Base-by-base conservation (phyloP, 257 asterid genomes). In the Perilla frutescens region DNA sequence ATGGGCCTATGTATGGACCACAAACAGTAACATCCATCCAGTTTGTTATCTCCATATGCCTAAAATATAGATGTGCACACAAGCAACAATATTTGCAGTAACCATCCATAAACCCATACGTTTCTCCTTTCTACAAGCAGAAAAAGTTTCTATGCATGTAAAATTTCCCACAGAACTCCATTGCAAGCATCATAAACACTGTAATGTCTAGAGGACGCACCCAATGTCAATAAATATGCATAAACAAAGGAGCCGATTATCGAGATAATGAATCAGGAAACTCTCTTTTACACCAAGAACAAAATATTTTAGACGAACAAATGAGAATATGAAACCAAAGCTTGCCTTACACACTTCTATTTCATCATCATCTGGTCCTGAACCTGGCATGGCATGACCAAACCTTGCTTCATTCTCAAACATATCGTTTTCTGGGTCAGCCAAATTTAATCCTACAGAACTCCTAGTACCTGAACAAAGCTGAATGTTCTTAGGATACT, bases 281-380 rank as follows among this genome's bases (percentile, higher is more conserved):
- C 12, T 74, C 53, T 41, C 59, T 51, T 47, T 66, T 55, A 31
- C 36, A 71, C 11, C 48, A 39, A 72, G 66, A 49, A 51, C 39
- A 1, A 20, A 20, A 31, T 76, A 41, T 61, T 68, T 49, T 62
- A 66, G 32, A 54, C 77, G 43, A 66, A 54, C 14, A 66, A 44
- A 29, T 49, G 31, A 45, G 26, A 43, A 62, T 49, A 68, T 20
- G 48, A 48, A 70, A 63, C 43, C 72, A 71, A 81, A 87, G 82
- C 96, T 84, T 81, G 75, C 84, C 85, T 78, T 82, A 12, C 68
- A 74, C 59, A 77, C 80, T 70, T 79, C 86, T 39, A 43, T 73
- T 66, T 75, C 87, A 63, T 79, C 82, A 55, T 73, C 87, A 69
- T 70, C 77, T 59, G 69, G 82, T 72, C 68, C 54, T 45, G 74